These are phyloP conservation scores for Kitagawia praeruptora DNA, from an alignment of 129 eudicot genomes.

Conservation along the genomic window DNA sequence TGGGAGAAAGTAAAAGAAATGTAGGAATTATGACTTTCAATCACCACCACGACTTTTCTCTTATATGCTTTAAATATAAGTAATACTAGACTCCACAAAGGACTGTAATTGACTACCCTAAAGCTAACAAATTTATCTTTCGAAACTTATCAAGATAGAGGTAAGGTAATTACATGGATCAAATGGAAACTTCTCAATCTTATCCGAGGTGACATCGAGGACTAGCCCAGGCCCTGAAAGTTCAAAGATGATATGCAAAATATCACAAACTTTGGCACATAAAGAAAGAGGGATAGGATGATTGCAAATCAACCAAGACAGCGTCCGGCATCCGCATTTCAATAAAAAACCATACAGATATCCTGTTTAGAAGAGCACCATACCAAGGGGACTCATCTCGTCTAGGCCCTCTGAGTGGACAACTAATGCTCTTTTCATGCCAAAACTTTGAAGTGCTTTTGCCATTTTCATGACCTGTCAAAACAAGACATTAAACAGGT, in stretches of 20 bases:
- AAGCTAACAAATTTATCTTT: not conserved
- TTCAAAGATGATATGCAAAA: not conserved
- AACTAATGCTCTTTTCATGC: slow-evolving; percentile 88
- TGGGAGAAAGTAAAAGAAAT: not conserved
- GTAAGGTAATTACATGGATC: slow-evolving; percentile 69
- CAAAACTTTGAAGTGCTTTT: slow-evolving; percentile 79
- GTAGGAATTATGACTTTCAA: not conserved
- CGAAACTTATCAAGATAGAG: not conserved
- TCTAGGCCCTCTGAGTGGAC: slow-evolving; percentile 95
- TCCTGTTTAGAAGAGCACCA: slow-evolving; percentile 3
- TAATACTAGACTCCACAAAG: not conserved
- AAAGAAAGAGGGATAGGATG: not conserved
- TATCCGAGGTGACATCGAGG: slow-evolving; percentile 72
- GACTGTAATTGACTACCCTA: not conserved
- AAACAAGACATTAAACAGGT: slow-evolving; percentile 7
- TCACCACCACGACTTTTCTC: not conserved
- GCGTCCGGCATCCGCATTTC: not conserved
- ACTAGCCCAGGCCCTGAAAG: slow-evolving; percentile 66
- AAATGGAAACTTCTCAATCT: slow-evolving; percentile 64
- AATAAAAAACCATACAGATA: not conserved
- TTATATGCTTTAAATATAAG: not conserved
- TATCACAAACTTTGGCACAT: not conserved
- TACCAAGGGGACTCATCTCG: slow-evolving; percentile 94
- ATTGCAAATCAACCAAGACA: not conserved
- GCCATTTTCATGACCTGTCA: slow-evolving; percentile 80